Evolutionary conservation across 2,329 filamentous ascomycete genomes (phyloP), one percentile per base, ranked within the genome.

Genomic region (Xylariaceae sp.): DNA sequence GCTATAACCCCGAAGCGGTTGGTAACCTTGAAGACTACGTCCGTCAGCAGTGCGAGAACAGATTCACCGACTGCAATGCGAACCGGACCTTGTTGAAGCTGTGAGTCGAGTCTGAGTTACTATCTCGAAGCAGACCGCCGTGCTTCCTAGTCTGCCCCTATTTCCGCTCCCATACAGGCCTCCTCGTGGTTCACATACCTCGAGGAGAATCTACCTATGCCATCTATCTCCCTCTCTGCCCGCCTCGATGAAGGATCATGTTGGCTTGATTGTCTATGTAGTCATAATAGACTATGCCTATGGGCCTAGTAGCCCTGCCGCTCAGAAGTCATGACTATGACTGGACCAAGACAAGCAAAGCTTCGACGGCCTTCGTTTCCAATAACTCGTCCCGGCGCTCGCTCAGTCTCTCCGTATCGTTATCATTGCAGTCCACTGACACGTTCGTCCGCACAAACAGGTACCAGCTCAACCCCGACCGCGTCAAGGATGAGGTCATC

Each of bases 391-490:
- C 45, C 51, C 42, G 48, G 42, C 51, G 8, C 11, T 58, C 13
- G 18, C n/a, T 30, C 23, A 30, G 7, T 39, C 7, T 4, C 15
- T 49, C 35, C 17, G 44, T 39, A 7, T 47, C n/a, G 10, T n/a
- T 15, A 15, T 45, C 13, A 6, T n/a, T 15, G 13, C 5, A 45
- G 18, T 11, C 13, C 13, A 15, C 44, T 62, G 55, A 56, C 49
- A 54, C 13, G 8, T 9, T 54, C 60, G 61, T 52, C 50, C 35
- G 51, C 18, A 11, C 9, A 17, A 55, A 62, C 70, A 99, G 94
- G 67, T 99, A 99, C 84, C 95, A 99, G 81, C 96, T 99, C 80
- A 99, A 99, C 85, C 94, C 94, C 55, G 92, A 97, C 81, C 90
- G 96, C 70, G 87, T 92, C 74, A 93, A 94, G 81, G 90, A 96